These are phyloP conservation scores for Colletotrichum shisoi DNA, from an alignment of 2,329 filamentous ascomycete genomes.

Conservation along the genomic window DNA sequence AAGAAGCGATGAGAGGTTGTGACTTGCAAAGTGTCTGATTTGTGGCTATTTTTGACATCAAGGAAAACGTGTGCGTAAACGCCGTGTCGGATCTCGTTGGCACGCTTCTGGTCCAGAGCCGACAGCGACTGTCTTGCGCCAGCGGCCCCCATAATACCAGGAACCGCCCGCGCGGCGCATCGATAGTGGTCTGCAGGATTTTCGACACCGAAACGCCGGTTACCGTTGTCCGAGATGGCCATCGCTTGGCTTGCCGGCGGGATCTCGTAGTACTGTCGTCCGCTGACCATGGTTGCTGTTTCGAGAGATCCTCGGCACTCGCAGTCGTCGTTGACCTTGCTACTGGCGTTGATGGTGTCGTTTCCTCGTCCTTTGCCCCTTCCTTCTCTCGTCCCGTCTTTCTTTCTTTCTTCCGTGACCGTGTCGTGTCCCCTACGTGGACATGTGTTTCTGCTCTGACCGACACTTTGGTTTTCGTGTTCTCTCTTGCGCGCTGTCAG, in stretches of 20 bases:
- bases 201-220: conserved; percentile 22
- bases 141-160: neutral
- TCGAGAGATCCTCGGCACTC: neutral
- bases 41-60: conserved; percentile 40
- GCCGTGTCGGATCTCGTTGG: conserved; percentile 38
- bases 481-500: conserved; percentile 4
- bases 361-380: neutral
- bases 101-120: conserved; percentile 39
- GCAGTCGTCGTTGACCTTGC: neutral
- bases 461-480: neutral
- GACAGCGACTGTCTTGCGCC: conserved; percentile 39
- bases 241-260: conserved; percentile 22
- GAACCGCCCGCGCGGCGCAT: conserved; percentile 14
- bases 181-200: conserved; percentile 10
- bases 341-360: neutral
- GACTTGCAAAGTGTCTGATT: conserved; percentile 43
- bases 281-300: conserved; percentile 28
- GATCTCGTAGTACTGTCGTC: conserved; percentile 34
- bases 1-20: conserved; percentile 1
- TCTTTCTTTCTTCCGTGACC: neutral
- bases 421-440: conserved; percentile 5
- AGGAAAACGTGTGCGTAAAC: conserved; percentile 37
- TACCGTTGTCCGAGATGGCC: conserved; percentile 9
- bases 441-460: conserved; percentile 7
- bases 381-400: too few relatives aligned